Conservation (phyloP, 306 rosid genomes). For the Cicer chorassanicum region DNA sequence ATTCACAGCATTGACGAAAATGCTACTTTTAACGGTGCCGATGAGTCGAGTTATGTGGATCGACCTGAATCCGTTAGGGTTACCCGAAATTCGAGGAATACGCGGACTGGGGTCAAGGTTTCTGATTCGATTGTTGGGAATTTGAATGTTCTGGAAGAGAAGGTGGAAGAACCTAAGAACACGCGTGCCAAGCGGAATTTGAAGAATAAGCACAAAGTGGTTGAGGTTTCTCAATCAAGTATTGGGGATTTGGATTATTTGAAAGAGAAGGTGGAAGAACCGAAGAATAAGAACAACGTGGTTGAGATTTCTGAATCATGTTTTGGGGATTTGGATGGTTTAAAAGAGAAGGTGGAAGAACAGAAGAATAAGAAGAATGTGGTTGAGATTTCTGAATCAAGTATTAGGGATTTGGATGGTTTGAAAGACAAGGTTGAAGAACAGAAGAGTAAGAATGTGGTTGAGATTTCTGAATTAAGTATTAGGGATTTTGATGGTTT, state of each 20-base stretch:
- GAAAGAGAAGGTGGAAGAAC: constrained; percentile 15
- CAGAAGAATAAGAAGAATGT: background rate
- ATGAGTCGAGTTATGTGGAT: constrained; percentile 26
- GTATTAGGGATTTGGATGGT: background rate
- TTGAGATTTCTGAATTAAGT: background rate
- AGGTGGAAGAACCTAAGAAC: constrained; percentile 18
- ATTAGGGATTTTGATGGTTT: background rate
- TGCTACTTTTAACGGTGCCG: background rate
- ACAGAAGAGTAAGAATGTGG: constrained; percentile 33
- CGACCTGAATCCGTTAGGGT: background rate
- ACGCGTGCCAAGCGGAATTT: background rate
- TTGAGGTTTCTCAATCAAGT: background rate
- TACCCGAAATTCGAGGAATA: constrained; percentile 11
- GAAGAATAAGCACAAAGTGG: background rate
- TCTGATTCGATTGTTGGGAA: background rate
- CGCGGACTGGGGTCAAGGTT: background rate
- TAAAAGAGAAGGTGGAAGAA: constrained; percentile 8
- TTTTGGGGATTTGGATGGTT: background rate
- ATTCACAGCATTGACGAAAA: constrained; percentile 6
- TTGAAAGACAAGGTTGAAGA: background rate
- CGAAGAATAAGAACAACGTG: background rate
- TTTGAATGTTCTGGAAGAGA: background rate
- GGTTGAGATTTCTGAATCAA: background rate
- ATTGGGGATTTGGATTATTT: background rate
- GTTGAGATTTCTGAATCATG: background rate